Evolutionary conservation across 768 basidiomycete genomes (phyloP).

Genomic region (Pleurotus djamor): DNA sequence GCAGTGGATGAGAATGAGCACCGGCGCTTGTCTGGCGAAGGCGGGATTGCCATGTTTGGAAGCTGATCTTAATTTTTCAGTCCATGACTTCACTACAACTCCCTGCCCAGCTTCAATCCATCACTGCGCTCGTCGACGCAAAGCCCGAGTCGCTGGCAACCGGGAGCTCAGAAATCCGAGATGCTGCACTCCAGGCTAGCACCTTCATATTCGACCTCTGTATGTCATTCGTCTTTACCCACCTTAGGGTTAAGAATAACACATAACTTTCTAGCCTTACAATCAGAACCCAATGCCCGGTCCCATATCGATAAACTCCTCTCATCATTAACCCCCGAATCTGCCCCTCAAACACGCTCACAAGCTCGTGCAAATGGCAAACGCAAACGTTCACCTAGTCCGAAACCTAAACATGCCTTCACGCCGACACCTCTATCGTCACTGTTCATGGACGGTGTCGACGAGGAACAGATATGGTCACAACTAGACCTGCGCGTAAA

Average conservation of each 20-base stretch:
- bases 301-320: constrained; percentile 67
- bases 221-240: constrained; percentile 28
- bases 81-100: not conserved
- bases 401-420: constrained; percentile 28
- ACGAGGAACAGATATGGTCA: constrained; percentile 88
- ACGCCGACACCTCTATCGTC: constrained; percentile 70
- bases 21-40: not conserved
- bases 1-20: too few relatives aligned
- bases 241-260: not conserved
- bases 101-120: constrained; percentile 36
- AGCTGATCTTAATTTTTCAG: not conserved
- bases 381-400: constrained; percentile 36
- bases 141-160: constrained; percentile 53
- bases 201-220: constrained; percentile 79
- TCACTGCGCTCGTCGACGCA: constrained; percentile 56
- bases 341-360: constrained; percentile 76
- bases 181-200: constrained; percentile 61
- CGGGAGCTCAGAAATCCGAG: constrained; percentile 50
- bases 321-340: constrained; percentile 59
- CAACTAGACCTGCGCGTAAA: constrained; percentile 85
- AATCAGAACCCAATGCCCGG: constrained; percentile 63
- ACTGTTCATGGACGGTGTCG: constrained; percentile 78
- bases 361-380: constrained; percentile 41
- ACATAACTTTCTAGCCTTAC: constrained; percentile 45
- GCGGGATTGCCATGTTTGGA: constrained; percentile 1